phyloP scores from a whole-genome alignment of 1,284 basidiomycete genomes.

The Fomitopsis pinicola region DNA sequence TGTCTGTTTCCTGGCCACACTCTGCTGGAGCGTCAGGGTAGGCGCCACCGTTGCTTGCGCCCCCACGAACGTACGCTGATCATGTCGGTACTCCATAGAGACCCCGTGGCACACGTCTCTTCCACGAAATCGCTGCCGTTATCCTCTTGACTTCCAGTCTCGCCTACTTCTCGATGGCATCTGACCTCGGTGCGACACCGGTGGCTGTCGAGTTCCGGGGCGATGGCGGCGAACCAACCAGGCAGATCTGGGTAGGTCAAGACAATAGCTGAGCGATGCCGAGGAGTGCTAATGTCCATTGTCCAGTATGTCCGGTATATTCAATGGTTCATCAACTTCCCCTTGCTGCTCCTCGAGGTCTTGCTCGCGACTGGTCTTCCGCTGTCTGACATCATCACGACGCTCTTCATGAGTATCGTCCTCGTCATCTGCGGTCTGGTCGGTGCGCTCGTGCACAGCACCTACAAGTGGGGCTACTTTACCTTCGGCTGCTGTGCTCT shows the following conservation, averaged over 20 bases:
- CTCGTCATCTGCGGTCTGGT: constrained; percentile 45
- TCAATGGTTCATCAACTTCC: constrained; percentile 51
- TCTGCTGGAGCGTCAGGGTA: constrained; percentile 12
- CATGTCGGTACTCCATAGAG: constrained; percentile 7
- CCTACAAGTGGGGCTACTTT: constrained; percentile 48
- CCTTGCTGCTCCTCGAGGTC: constrained; percentile 45
- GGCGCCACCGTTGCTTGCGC: background rate
- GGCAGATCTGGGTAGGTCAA: constrained; percentile 20
- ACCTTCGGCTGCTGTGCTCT: constrained; percentile 38
- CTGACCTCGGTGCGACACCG: constrained; percentile 21
- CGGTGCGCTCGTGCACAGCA: constrained; percentile 40
- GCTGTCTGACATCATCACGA: constrained; percentile 42
- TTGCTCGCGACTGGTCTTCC: constrained; percentile 47
- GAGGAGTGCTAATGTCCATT: background rate
- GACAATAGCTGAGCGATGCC: background rate
- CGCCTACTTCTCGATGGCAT: constrained; percentile 25
- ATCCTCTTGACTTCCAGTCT: constrained; percentile 16
- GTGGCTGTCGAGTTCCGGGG: constrained; percentile 20
- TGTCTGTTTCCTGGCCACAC: constrained; percentile 9
- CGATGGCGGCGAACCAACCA: constrained; percentile 13
- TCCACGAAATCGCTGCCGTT: constrained; percentile 22
- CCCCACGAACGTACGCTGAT: background rate
- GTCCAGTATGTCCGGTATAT: constrained; percentile 42
- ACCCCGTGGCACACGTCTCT: constrained; percentile 18
- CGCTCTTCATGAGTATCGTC: constrained; percentile 45